Evolutionary conservation across 441 rosid species (phyloP), one percentile per base, ranked within the genome.

Genomic region (Euphorbia celastroides): DNA sequence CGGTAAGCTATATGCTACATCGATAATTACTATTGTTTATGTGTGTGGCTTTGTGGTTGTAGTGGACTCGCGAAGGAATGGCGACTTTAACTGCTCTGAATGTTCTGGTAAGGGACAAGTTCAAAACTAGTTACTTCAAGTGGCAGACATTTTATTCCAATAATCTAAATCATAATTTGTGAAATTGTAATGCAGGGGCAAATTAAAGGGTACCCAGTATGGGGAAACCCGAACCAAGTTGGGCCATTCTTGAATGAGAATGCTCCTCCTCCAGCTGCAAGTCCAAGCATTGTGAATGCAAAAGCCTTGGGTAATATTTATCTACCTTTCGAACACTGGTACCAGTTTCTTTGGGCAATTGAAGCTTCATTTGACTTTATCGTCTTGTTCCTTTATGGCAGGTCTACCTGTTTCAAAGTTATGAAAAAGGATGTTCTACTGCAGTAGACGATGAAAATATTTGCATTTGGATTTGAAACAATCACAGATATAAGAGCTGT

Each of bases 21-120:
- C n/a, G n/a, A n/a, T n/a, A n/a, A n/a, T n/a, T n/a, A n/a, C n/a
- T n/a, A n/a, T n/a, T 38, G 12, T 1, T 38, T 38, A 3, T 3
- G 8, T 38, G 44, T 38, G 44, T 9, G 44, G 44, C 11, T 38
- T 14, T 11, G 12, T 38, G 44, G 8, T 25, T 73, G 72, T 66
- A 93, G 97, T 90, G 97, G 98, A 93, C 98, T 79, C 93, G 98
- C 1, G 97, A 93, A 82, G 98, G 98, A 75, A 93, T 93, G 96
- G 98, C 97, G 46, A 85, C 96, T 1, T 83, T 90, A 69, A 92
- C 96, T 54, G 93, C 98, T 61, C 84, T 93, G 30, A 93, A 93
- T 65, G 97, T 93, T 75, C 77, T 88, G 77, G 98, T 93, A 83
- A 0, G 70, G 50, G 23, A 16, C n/a, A 58, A 41, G 3, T 50